Conservation (phyloP, 176 grass and related monocot genomes). For the Saccharum spontaneum region DNA sequence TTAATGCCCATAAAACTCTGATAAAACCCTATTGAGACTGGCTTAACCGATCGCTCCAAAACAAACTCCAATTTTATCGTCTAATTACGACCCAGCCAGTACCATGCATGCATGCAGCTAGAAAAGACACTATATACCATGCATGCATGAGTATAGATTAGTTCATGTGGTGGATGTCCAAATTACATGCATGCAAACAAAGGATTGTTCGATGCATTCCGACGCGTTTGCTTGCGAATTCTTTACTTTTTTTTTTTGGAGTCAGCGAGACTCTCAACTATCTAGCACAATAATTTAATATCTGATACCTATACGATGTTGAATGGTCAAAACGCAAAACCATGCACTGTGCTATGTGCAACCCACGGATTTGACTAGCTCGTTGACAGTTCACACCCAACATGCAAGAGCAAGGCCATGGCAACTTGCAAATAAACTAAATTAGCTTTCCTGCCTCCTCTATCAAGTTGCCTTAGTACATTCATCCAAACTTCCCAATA, state of each 20-base stretch:
- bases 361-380: conserved; percentile 32
- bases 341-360: neutral
- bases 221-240: neutral
- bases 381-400: conserved; percentile 28
- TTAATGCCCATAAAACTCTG: too few species aligned
- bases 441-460: neutral
- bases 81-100: neutral
- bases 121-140: neutral
- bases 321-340: conserved; percentile 28
- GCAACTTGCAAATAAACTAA: conserved; percentile 15
- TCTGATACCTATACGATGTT: neutral
- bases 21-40: too few species aligned
- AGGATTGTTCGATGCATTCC: neutral
- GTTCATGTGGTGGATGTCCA: neutral
- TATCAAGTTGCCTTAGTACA: neutral
- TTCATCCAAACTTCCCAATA: neutral
- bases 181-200: neutral
- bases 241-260: neutral
- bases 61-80: neutral
- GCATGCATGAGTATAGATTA: neutral
- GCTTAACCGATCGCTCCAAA: neutral
- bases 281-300: neutral
- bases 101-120: neutral
- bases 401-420: neutral
- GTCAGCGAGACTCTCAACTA: conserved; percentile 14